These are phyloP conservation scores for Scortechinia acanthostroma DNA, from an alignment of 2,329 filamentous ascomycete species.

Conservation along the genomic window DNA sequence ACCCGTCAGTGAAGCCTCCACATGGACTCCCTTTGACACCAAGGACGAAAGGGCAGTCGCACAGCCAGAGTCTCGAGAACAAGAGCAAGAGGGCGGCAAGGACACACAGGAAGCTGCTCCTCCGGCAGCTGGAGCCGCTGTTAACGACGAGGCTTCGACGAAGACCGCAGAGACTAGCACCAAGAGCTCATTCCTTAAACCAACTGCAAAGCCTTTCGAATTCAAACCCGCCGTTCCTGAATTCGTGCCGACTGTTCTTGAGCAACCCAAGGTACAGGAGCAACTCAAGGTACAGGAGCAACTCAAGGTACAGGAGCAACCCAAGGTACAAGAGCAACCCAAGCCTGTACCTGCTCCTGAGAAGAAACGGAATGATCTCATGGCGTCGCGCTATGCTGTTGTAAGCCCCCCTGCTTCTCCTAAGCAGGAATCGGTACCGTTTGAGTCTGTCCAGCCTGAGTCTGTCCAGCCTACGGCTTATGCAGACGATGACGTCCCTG, in stretches of 20 bases:
- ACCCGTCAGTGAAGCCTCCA: background rate
- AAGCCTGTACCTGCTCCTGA: background rate
- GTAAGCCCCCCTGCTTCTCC: background rate
- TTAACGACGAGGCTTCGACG: background rate
- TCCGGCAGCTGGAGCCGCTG: background rate
- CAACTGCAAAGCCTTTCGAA: background rate
- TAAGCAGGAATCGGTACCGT: background rate
- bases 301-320: too few relatives aligned
- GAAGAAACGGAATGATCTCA: background rate
- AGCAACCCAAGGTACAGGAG: background rate
- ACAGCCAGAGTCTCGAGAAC: background rate
- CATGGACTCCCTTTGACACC: too few relatives aligned
- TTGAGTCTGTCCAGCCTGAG: background rate
- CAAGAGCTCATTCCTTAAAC: background rate
- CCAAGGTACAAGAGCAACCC: background rate
- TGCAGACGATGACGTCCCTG: too few relatives aligned
- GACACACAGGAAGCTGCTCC: too few relatives aligned
- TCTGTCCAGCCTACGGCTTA: background rate
- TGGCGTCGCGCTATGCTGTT: background rate
- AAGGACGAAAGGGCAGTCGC: too few relatives aligned
- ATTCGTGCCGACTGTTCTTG: background rate
- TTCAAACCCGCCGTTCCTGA: constrained; percentile 1
- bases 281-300: too few relatives aligned
- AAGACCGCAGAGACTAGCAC: too few relatives aligned
- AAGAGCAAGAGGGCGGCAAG: background rate